phyloP scores from a whole-genome alignment of 805 yeast genomes.

The Metschnikowia lachancei region DNA sequence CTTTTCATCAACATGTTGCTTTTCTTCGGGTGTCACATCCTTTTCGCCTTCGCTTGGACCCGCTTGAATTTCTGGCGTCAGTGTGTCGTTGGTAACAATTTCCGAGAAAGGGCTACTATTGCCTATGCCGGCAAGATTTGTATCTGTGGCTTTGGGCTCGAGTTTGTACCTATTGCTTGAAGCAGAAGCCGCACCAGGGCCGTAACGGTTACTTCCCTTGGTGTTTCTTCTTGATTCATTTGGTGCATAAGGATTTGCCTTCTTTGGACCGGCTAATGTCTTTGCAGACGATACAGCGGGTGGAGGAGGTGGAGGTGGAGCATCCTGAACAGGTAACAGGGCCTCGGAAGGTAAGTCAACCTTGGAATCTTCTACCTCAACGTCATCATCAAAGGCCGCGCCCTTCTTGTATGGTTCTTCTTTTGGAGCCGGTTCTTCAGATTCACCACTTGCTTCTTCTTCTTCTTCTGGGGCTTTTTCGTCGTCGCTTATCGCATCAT shows the following conservation, averaged over 20 bases:
- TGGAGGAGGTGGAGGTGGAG: slow-evolving; percentile 15
- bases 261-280: slow-evolving; percentile 1
- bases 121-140: not conserved
- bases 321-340: not conserved
- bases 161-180: slow-evolving; percentile 9
- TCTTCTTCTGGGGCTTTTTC: not conserved
- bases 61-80: not conserved
- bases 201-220: slow-evolving; percentile 15
- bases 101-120: slow-evolving; percentile 5
- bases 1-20: not conserved
- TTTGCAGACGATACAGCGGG: not conserved
- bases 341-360: not conserved
- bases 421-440: not conserved
- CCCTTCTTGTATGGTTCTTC: no score
- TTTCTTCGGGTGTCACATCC: not conserved
- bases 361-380: not conserved
- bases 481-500: not conserved
- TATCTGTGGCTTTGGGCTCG: slow-evolving; percentile 4
- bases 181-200: slow-evolving; percentile 10
- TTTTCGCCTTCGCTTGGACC: not conserved
- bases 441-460: not conserved
- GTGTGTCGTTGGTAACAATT: not conserved
- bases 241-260: slow-evolving; percentile 40
- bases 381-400: no score
- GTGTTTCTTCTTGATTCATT: slow-evolving; percentile 16